Evolutionary conservation across 345 rosid species (phyloP), one percentile per base, ranked within the genome.

Genomic region (Excoecaria cochinchinensis): DNA sequence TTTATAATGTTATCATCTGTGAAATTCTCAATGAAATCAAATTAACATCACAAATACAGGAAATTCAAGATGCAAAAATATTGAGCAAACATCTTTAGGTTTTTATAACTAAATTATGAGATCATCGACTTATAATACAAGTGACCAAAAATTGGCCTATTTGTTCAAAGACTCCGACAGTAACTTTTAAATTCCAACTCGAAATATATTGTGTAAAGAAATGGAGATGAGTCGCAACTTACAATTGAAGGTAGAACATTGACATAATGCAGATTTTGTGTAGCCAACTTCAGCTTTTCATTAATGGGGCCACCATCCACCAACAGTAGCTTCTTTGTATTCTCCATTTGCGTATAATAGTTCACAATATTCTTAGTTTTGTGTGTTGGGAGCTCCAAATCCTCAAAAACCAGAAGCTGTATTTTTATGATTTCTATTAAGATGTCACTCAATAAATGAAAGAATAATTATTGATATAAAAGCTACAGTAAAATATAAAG

Each of bases 331-430:
- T 93, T 95, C 91, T 91, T 95, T 60, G 90, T 84, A 72, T 87
- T 82, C 76, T 91, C 95, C 96, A 90, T 87, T 82, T 91, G 86
- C 64, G 84, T 82, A 74, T 86, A 83, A 74, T 82, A 90, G 79
- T 87, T 85, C 56, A 89, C 92, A 71, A 95, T 82, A 74, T 86
- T 86, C 90, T 90, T 91, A 64, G 98, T 95, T 84, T 95, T 95
- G 74, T 93, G 98, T 0, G 96, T 80, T 8, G 94, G 94, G 56
- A 91, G 79, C 76, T 82, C 87, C 91, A 95, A 69, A 84, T 93
- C 90, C 15, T 93, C 99, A 48, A 93, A 93, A 68, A 93, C 82
- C n/a, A 90, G 52, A 64, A 95, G 97, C 98, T 93, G 96, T 81
- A 73, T 25, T 71, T 53, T 76, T 53, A 22, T 11, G 44, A 72